Base-by-base conservation (phyloP, 163 green algal species). In the Chloromonas sp. region DNA sequence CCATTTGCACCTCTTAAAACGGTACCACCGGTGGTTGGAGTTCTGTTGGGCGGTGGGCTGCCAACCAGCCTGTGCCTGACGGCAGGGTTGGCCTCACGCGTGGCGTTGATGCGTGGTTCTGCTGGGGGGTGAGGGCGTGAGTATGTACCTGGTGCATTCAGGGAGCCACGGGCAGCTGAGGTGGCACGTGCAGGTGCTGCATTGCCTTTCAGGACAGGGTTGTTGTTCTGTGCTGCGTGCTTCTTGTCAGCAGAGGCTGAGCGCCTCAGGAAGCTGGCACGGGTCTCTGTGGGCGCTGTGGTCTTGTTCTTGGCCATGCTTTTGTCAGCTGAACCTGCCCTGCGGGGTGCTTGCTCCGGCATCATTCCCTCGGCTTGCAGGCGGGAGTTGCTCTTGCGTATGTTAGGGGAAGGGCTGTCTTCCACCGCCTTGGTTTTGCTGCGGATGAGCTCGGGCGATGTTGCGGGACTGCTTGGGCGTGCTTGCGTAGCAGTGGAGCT, bases 181-280 rank as follows among this genome's bases (percentile, higher is more conserved):
- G 36, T 36, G 36, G 36, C 36, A 36, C 36, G 36, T 36, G 36
- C 36, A 36, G 36, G 36, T 36, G 36, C 36, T 36, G 36, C 36
- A 36, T 36, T 36, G 36, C 36, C 36, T 36, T 36, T 36, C 36
- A 36, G 36, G 36, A 36, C 36, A 36, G 36, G 36, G 36, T 36
- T 36, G 36, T 36, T 36, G 36, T 36, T 36, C 36, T 36, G 36
- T 36, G 36, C 36, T 36, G 77, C 77, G 11, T 57, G 77, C n/a
- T 15, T 60, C n/a, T 81, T 81, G n/a, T 81, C 77, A 11, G 57
- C 77, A 60, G 77, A 81, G 2, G 77, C 77, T 15, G 77, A 81
- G 14, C 77, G n/a, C 1, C 77, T 36, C 77, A 81, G 77, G 14
- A 81, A 15, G n/a, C 77, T 81, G 77, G 77, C 77, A 11, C 77